A percentile compares a stretch with the other conserved stretches of the same genome.
Evolutionary conservation across 257 asterid species (phyloP).

Genomic region (Dorcoceras hygrometricum): DNA sequence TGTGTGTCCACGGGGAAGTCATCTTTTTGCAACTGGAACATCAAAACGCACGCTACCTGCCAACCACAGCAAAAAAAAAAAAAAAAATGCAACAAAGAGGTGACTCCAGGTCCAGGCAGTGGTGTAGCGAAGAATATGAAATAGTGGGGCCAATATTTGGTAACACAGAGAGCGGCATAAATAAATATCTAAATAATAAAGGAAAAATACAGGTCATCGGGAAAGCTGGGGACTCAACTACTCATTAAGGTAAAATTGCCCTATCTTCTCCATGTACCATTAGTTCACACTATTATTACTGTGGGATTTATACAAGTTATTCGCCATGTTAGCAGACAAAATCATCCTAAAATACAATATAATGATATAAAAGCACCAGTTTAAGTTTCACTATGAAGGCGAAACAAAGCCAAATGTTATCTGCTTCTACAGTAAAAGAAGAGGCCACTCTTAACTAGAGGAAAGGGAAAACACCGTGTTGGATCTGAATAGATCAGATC

Average conservation of each 20-base stretch:
- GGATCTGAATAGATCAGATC: too few species aligned
- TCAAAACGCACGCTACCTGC: too few species aligned
- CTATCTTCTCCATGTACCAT: neutral
- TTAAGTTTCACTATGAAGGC: neutral
- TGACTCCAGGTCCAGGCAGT: conserved; percentile 6
- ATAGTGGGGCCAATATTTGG: neutral
- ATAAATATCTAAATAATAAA: too few species aligned
- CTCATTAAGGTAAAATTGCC: neutral
- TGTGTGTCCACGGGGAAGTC: too few species aligned
- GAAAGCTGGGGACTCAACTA: neutral
- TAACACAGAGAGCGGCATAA: neutral
- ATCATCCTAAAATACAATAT: too few species aligned
- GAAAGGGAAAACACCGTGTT: too few species aligned
- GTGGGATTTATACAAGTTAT: neutral
- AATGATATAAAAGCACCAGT: neutral
- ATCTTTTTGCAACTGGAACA: too few species aligned
- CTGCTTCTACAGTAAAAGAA: too few species aligned
- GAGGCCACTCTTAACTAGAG: too few species aligned
- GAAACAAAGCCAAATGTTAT: neutral
- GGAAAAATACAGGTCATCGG: neutral
- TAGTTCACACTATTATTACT: neutral
- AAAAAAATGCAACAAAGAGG: conserved; percentile 18
- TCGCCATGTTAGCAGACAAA: neutral
- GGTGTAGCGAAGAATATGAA: neutral
- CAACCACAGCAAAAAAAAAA: too few species aligned